Evolutionary conservation across 2,329 filamentous ascomycete genomes (phyloP).

Genomic region (Lecanicillium sp.): DNA sequence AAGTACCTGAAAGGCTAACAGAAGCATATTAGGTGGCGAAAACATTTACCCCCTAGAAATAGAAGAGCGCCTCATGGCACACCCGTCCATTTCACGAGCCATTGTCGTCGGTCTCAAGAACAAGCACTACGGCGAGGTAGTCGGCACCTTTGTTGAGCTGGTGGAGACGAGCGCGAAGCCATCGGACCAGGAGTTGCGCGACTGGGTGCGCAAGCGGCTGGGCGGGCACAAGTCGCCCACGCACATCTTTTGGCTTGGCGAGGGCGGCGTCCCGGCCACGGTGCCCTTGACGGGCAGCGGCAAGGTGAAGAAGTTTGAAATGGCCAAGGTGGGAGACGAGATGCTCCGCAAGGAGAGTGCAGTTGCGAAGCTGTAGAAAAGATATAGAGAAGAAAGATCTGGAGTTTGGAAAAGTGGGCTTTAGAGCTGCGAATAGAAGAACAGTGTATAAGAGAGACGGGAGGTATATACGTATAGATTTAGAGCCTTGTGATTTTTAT

Average conservation of each 20-base stretch:
- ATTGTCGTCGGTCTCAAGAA: constrained; percentile 65
- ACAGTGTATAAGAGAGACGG: no score
- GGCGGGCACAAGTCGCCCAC: constrained; percentile 63
- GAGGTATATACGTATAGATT: no score
- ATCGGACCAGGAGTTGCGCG: constrained; percentile 45
- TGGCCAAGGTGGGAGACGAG: constrained; percentile 48
- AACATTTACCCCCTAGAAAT: constrained; percentile 71
- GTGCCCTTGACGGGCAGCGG: constrained; percentile 65
- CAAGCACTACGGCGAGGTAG: constrained; percentile 65
- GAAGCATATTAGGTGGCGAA: constrained; percentile 43
- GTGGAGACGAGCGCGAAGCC: constrained; percentile 30
- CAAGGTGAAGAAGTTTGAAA: constrained; percentile 62
- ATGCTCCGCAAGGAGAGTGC: constrained; percentile 41
- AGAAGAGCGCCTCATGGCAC: constrained; percentile 61
- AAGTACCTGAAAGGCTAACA: no score
- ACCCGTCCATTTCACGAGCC: constrained; percentile 54
- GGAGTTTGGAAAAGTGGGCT: not conserved
- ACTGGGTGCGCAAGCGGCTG: constrained; percentile 54
- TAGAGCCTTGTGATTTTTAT: no score
- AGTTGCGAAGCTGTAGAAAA: constrained; percentile 35
- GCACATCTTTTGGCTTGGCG: constrained; percentile 70
- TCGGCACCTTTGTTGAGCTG: constrained; percentile 53
- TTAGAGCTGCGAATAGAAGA: no score
- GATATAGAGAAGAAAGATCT: not conserved
- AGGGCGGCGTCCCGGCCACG: constrained; percentile 43